Conservation (phyloP, 768 basidiomycete genomes). For the Tulasnella sp. region DNA sequence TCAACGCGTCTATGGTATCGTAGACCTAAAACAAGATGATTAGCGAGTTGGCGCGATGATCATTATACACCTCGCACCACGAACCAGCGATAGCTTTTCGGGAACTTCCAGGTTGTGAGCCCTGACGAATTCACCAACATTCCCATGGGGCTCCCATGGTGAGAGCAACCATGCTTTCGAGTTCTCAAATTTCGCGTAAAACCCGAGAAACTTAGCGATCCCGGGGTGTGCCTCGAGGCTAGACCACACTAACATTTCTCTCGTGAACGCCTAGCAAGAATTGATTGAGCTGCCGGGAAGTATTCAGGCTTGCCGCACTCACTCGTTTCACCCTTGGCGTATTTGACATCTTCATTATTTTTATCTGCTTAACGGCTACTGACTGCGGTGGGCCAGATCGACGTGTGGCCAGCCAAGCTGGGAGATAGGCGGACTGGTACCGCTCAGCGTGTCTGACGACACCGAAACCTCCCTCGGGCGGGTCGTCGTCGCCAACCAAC, state of each 20-base stretch:
- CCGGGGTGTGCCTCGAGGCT: background rate
- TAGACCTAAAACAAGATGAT: background rate
- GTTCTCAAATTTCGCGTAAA: background rate
- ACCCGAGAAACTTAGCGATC: background rate
- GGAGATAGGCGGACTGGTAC: background rate
- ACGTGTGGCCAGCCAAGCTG: background rate
- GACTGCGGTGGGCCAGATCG: background rate
- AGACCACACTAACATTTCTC: background rate
- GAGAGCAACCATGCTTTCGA: background rate
- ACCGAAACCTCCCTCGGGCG: background rate
- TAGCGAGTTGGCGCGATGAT: background rate
- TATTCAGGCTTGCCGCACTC: background rate
- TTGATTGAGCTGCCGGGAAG: background rate
- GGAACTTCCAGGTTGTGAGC: background rate
- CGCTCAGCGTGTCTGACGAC: background rate
- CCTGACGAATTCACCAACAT: background rate
- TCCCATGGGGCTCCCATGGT: background rate
- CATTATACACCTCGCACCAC: background rate
- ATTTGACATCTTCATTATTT: background rate
- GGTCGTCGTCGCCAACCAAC: background rate
- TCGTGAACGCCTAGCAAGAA: background rate
- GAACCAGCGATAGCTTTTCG: background rate
- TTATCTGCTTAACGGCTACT: background rate
- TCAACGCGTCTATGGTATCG: background rate
- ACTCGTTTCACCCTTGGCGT: background rate